A percentile compares a stretch with the other conserved stretches of the same genome.
These are phyloP conservation scores for Didymella pomorum DNA, from an alignment of 2,329 filamentous ascomycete species.

Conservation along the genomic window DNA sequence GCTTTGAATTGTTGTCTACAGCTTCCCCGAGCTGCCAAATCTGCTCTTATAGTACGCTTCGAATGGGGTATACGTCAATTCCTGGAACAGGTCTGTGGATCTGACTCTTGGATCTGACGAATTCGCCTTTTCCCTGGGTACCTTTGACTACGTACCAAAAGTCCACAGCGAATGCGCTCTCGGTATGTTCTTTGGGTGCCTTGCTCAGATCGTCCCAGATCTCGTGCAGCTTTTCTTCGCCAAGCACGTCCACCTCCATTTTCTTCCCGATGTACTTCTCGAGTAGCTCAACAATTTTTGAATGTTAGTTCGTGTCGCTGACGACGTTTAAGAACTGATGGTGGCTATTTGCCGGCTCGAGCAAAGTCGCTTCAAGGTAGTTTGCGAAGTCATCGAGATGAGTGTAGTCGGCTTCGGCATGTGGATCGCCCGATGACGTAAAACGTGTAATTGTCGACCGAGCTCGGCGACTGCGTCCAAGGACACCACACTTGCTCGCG, in stretches of 20 bases:
- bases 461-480: constrained; percentile 29
- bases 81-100: constrained; percentile 12
- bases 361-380: constrained; percentile 36
- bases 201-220: constrained; percentile 13
- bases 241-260: background rate
- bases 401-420: constrained; percentile 35
- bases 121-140: constrained; percentile 13
- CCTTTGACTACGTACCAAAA: constrained; percentile 24
- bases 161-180: constrained; percentile 14
- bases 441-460: constrained; percentile 29
- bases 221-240: constrained; percentile 28
- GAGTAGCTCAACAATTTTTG: constrained; percentile 24
- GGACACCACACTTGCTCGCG: constrained; percentile 40
- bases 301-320: constrained; percentile 34
- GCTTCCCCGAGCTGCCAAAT: background rate
- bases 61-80: background rate
- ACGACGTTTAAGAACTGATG: constrained; percentile 35
- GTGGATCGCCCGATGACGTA: constrained; percentile 35
- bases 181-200: constrained; percentile 5
- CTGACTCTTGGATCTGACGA: constrained; percentile 14
- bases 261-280: background rate
- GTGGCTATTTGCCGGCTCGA: constrained; percentile 30
- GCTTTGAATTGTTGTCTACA: background rate
- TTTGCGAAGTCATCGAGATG: constrained; percentile 36
- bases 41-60: background rate